Percentiles rank a stretch among this genome's conserved stretches.
Conservation (phyloP, 2,329 filamentous ascomycete genomes). For the Helotiales sp. region DNA sequence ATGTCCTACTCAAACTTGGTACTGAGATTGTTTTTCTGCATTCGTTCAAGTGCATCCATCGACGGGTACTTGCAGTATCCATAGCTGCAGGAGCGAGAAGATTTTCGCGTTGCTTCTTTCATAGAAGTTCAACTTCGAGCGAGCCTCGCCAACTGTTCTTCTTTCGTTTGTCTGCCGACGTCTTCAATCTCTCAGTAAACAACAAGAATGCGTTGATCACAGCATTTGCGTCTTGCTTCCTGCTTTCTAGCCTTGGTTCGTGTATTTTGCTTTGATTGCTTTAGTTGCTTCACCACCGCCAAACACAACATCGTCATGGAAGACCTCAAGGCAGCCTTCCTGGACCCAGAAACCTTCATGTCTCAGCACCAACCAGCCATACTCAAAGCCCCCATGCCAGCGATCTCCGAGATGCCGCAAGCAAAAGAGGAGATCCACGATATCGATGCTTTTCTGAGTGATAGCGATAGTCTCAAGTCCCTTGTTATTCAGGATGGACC, state of each 20-base stretch:
- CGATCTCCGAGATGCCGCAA: background rate
- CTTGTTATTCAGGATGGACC: slow-evolving; percentile 13
- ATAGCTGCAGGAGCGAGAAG: background rate
- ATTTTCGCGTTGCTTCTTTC: background rate
- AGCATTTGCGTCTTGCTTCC: background rate
- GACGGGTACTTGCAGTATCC: background rate
- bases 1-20: too few species aligned
- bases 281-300: background rate
- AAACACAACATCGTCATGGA: background rate
- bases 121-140: background rate
- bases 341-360: background rate
- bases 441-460: slow-evolving; percentile 14
- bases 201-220: background rate
- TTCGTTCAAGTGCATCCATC: background rate
- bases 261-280: background rate
- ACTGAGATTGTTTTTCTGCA: background rate
- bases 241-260: background rate
- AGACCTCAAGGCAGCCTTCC: background rate
- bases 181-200: background rate
- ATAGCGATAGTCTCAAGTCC: slow-evolving; percentile 11
- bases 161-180: background rate
- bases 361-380: background rate
- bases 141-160: background rate
- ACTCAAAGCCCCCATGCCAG: background rate
- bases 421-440: background rate